Conservation (phyloP, 805 yeast genomes). For the Pichia cabralensis region DNA sequence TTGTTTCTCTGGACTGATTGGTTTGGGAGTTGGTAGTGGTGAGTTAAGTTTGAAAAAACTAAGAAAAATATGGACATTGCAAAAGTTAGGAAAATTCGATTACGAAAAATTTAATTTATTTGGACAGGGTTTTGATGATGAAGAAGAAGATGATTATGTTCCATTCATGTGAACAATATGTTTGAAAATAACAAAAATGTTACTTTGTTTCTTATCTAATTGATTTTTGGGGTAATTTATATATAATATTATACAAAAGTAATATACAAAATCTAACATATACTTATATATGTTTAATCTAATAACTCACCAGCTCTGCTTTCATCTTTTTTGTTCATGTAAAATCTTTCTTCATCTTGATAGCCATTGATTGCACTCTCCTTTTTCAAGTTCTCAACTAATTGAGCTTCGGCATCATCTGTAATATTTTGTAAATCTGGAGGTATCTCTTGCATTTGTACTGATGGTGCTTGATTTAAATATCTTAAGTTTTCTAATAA, state of each 20-base stretch:
- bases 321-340: slow-evolving; percentile 31
- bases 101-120: slow-evolving; percentile 18
- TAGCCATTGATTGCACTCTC: slow-evolving; percentile 27
- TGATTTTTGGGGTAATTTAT: no score
- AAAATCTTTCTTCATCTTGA: slow-evolving; percentile 28
- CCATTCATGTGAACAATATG: slow-evolving; percentile 27
- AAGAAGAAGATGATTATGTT: slow-evolving; percentile 27
- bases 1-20: slow-evolving; percentile 26
- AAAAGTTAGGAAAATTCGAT: slow-evolving; percentile 18
- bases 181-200: no score
- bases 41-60: slow-evolving; percentile 25
- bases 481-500: slow-evolving; percentile 73
- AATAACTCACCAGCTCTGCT: slow-evolving; percentile 27
- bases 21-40: slow-evolving; percentile 28
- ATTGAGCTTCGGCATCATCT: slow-evolving; percentile 33
- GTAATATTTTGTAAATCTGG: slow-evolving; percentile 43
- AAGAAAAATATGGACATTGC: slow-evolving; percentile 24
- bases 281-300: no score
- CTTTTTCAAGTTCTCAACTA: slow-evolving; percentile 26
- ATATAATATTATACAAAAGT: no score
- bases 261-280: no score
- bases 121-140: slow-evolving; percentile 8
- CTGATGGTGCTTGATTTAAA: slow-evolving; percentile 89
- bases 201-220: no score
- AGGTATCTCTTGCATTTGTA: slow-evolving; percentile 83